A percentile compares a stretch with the other conserved stretches of the same genome.
phyloP scores from a whole-genome alignment of 148 eudicot genomes.

The Spergularia marina region DNA sequence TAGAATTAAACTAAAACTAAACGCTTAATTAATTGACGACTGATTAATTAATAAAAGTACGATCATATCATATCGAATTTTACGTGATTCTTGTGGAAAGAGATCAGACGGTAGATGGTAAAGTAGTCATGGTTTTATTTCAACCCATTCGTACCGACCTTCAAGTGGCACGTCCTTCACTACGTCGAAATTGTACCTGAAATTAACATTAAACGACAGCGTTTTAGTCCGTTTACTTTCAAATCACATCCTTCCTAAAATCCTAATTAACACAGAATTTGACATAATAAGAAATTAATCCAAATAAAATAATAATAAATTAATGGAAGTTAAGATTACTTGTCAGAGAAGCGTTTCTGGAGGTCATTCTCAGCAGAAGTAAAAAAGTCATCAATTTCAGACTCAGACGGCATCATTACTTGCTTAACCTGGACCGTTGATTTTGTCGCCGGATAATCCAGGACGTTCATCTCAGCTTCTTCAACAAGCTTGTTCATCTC shows the following conservation, averaged over 20 bases:
- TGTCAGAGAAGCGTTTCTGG: slow-evolving; percentile 58
- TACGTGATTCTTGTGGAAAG: slow-evolving; percentile 16
- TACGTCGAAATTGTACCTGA: slow-evolving; percentile 84
- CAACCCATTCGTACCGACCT: slow-evolving; percentile 90
- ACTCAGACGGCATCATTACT: slow-evolving; percentile 53
- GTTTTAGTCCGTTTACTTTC: not conserved
- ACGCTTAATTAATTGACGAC: not conserved
- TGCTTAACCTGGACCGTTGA: slow-evolving; percentile 27
- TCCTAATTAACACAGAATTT: too few relatives aligned
- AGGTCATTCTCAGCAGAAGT: slow-evolving; percentile 62
- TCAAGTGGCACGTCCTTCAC: slow-evolving; percentile 63
- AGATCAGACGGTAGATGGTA: not conserved
- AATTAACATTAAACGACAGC: slow-evolving; percentile 11
- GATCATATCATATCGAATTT: not conserved
- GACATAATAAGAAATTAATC: too few relatives aligned
- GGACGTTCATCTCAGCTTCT: slow-evolving; percentile 9
- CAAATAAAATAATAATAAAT: not conserved
- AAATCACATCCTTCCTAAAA: too few relatives aligned
- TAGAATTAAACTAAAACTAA: not conserved
- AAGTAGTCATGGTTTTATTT: slow-evolving; percentile 52
- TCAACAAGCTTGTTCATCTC: slow-evolving; percentile 9
- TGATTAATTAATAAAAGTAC: not conserved
- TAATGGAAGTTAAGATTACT: slow-evolving; percentile 36
- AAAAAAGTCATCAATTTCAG: slow-evolving; percentile 78
- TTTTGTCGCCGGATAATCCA: slow-evolving; percentile 17